These are phyloP conservation scores for Cryptosporidium baileyi DNA, from an alignment of 169 alveolate genomes.

Conservation along the genomic window DNA sequence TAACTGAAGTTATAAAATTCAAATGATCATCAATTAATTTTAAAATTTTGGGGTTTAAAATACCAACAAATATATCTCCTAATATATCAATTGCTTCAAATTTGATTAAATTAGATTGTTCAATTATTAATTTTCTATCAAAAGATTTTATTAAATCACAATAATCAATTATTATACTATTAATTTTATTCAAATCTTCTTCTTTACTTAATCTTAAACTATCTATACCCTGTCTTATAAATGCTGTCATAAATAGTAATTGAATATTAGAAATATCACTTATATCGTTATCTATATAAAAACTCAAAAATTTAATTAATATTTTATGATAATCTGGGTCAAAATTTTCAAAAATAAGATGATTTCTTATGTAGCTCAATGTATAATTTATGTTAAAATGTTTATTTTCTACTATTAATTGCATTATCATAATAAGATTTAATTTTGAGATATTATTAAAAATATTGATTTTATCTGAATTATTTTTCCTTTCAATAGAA, in stretches of 20 bases:
- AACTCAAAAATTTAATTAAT: background rate
- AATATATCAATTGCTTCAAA: too few species aligned
- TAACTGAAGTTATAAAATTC: too few species aligned
- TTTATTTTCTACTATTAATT: background rate
- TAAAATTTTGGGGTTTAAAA: too few species aligned
- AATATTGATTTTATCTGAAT: background rate
- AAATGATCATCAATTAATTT: too few species aligned
- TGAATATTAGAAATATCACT: background rate
- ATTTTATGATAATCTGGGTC: background rate
- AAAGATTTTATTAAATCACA: too few species aligned
- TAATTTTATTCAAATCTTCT: too few species aligned
- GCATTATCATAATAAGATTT: background rate
- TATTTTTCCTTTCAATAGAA: background rate
- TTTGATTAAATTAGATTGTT: too few species aligned
- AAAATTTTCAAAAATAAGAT: background rate
- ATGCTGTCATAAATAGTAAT: background rate
- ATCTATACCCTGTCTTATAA: constrained; percentile 17
- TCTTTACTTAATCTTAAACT: too few species aligned
- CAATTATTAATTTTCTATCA: too few species aligned
- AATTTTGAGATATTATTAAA: background rate
- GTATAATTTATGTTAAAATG: background rate
- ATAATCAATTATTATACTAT: too few species aligned
- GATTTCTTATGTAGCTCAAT: background rate
- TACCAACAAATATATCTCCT: too few species aligned
- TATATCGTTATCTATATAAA: background rate